phyloP scores from a whole-genome alignment of 257 asterid species.

The Solanum raphanifolium region DNA sequence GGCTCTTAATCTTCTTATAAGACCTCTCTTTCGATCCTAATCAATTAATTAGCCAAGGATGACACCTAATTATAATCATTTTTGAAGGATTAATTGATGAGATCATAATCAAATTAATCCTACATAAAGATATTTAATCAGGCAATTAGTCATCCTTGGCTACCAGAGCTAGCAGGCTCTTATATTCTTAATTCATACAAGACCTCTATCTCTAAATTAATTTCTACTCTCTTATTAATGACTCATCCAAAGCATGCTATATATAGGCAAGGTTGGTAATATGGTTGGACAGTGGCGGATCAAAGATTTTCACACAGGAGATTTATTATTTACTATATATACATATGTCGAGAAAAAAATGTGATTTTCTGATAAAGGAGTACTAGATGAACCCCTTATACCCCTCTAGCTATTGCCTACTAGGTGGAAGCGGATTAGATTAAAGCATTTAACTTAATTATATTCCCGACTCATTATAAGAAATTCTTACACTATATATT shows the following conservation, averaged over 20 bases:
- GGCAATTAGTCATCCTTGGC: slow-evolving; percentile 5
- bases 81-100: background rate
- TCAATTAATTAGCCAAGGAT: background rate
- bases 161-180: background rate
- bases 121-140: background rate
- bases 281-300: background rate
- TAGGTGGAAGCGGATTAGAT: background rate
- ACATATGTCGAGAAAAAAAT: background rate
- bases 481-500: background rate
- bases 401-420: background rate
- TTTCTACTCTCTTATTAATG: background rate
- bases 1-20: background rate
- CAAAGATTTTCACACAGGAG: no score
- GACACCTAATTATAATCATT: background rate
- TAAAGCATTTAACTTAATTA: background rate
- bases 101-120: background rate
- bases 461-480: background rate
- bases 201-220: background rate
- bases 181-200: background rate
- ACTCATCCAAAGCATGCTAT: background rate
- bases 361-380: no score
- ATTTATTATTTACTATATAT: no score
- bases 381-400: background rate
- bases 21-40: background rate
- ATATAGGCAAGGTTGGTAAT: background rate